These are phyloP conservation scores for Chlamydomonas asymmetrica DNA, from an alignment of 139 green algal genomes.

Conservation along the genomic window DNA sequence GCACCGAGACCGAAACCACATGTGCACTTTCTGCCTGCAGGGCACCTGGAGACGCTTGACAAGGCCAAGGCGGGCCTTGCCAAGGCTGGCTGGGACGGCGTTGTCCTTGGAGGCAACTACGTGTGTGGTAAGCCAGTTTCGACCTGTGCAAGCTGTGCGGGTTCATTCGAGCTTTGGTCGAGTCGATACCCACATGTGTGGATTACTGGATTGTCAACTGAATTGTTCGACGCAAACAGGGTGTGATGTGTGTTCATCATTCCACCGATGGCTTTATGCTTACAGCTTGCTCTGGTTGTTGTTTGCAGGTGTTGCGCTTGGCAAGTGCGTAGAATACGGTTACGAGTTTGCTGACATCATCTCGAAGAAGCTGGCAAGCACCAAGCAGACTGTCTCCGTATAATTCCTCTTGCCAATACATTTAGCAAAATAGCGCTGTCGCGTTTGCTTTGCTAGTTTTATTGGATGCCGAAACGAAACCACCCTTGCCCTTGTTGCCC, in stretches of 20 bases:
- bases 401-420: no score
- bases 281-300: background rate
- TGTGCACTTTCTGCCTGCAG: constrained; percentile 92
- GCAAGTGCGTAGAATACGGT: constrained; percentile 91
- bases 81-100: constrained; percentile 63
- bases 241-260: background rate
- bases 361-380: constrained; percentile 15
- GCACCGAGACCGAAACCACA: no score
- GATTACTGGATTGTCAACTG: background rate
- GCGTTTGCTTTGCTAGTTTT: no score
- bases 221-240: background rate
- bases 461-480: no score
- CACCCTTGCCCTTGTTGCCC: no score
- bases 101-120: constrained; percentile 98
- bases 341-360: constrained; percentile 83
- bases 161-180: background rate
- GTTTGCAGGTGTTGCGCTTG: constrained; percentile 86
- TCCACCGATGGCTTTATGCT: background rate
- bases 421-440: no score
- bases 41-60: constrained; percentile 69
- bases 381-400: no score
- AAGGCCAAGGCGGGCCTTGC: constrained; percentile 49
- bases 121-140: constrained; percentile 52
- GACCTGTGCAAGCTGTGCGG: no score
- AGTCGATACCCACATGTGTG: background rate